Conservation (phyloP, 148 eudicot genomes). For the Fagopyrum esculentum region DNA sequence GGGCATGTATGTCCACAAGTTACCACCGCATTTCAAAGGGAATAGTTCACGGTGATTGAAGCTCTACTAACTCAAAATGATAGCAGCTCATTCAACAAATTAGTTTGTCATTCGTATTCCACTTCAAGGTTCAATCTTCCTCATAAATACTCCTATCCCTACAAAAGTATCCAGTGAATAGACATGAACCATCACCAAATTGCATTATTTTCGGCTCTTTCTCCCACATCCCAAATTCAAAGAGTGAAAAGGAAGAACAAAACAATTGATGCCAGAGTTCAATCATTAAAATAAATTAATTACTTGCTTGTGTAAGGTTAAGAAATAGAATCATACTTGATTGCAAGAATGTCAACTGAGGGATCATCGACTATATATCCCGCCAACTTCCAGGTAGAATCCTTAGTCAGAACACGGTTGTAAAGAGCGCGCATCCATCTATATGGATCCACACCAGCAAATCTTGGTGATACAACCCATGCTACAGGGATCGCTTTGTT, state of each 20-base stretch:
- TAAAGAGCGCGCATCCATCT: constrained; percentile 96
- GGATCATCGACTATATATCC: constrained; percentile 93
- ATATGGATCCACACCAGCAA: constrained; percentile 44
- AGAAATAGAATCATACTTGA: constrained; percentile 42
- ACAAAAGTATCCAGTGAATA: neutral
- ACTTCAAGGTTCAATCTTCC: neutral
- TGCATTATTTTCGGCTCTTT: neutral
- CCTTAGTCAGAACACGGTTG: constrained; percentile 68
- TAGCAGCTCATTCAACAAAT: neutral
- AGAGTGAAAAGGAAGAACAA: neutral
- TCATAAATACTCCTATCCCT: neutral
- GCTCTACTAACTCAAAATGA: neutral
- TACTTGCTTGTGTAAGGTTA: neutral
- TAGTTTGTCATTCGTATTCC: neutral
- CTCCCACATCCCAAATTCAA: neutral
- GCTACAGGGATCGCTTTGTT: constrained; percentile 97
- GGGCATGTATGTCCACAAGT: neutral
- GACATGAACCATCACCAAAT: neutral
- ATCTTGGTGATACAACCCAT: constrained; percentile 81
- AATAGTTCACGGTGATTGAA: neutral
- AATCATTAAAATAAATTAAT: neutral
- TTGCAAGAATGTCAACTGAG: constrained; percentile 47
- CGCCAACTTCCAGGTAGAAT: constrained; percentile 83
- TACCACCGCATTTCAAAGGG: neutral
- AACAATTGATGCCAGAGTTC: neutral